Evolutionary conservation across 192 early-diverging fungal species (phyloP).

Genomic region (Podila verticillata): DNA sequence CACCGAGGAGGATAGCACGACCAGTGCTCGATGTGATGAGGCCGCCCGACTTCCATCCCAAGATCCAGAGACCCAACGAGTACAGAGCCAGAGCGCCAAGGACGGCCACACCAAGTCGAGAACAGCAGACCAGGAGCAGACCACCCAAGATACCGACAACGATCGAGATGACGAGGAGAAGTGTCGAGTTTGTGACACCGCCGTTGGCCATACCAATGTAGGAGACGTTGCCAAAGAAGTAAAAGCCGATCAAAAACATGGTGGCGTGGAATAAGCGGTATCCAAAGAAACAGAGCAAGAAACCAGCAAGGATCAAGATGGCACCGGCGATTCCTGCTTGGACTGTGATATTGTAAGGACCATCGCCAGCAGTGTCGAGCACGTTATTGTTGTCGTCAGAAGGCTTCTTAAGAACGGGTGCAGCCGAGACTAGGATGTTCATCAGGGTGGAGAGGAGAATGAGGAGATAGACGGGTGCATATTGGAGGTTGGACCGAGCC

Average conservation of each 20-base stretch:
- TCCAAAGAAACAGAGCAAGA: constrained; percentile 61
- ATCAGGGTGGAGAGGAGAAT: constrained; percentile 25
- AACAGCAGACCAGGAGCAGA: constrained; percentile 40
- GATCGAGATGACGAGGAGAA: constrained; percentile 46
- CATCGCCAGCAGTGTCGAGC: neutral
- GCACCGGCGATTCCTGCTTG: constrained; percentile 55
- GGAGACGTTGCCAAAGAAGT: constrained; percentile 59
- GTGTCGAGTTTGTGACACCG: constrained; percentile 35
- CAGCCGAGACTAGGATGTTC: constrained; percentile 30
- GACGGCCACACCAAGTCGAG: constrained; percentile 48
- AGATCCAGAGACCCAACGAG: constrained; percentile 54
- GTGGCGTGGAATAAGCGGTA: constrained; percentile 58
- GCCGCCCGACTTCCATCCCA: constrained; percentile 53
- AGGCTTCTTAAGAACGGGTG: constrained; percentile 11
- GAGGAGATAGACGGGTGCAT: constrained; percentile 25
- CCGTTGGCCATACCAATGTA: constrained; percentile 62
- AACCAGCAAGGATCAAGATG: constrained; percentile 52
- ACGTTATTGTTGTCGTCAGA: constrained; percentile 1
- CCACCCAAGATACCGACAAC: constrained; percentile 45
- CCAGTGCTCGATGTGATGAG: constrained; percentile 36
- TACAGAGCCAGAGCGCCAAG: constrained; percentile 51
- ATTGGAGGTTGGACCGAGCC: constrained; percentile 10
- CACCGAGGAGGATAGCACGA: constrained; percentile 42
- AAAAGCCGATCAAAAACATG: constrained; percentile 57
- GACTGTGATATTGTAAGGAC: constrained; percentile 44